Conservation (phyloP, 257 asterid genomes). For the Anisodus tanguticus region DNA sequence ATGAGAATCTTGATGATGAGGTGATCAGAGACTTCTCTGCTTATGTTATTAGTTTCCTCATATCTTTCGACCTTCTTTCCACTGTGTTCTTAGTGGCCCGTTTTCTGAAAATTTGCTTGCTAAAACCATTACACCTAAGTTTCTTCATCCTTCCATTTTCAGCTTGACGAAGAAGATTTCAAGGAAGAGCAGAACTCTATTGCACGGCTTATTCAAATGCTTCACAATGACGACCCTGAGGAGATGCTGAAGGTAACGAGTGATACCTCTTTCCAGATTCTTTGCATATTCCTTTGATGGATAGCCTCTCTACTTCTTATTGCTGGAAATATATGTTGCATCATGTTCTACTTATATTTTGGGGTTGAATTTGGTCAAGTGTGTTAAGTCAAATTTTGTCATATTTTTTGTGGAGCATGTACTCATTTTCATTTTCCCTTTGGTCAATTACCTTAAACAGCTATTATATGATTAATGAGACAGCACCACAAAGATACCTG, state of each 20-base stretch:
- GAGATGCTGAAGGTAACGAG: constrained; percentile 88
- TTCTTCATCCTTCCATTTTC: constrained; percentile 37
- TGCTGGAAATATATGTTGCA: neutral
- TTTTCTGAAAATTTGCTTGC: neutral
- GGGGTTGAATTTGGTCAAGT: neutral
- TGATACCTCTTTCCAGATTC: constrained; percentile 17
- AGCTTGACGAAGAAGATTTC: constrained; percentile 95
- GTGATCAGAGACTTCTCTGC: constrained; percentile 48
- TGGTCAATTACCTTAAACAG: neutral
- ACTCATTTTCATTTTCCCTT: neutral
- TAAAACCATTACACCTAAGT: neutral
- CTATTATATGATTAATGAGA: constrained; percentile 3
- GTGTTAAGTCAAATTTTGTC: neutral
- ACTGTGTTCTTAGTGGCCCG: neutral
- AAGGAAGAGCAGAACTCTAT: constrained; percentile 92
- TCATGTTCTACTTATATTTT: neutral
- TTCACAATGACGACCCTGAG: constrained; percentile 80
- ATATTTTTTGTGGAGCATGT: neutral
- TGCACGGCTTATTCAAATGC: constrained; percentile 91
- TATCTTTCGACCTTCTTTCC: neutral
- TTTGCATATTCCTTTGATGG: neutral
- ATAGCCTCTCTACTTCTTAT: neutral
- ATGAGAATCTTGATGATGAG: constrained; percentile 73
- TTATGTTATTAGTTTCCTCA: neutral
- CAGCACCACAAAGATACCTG: neutral